phyloP scores from a whole-genome alignment of 495 filamentous ascomycete species.

The Penicillium herquei region DNA sequence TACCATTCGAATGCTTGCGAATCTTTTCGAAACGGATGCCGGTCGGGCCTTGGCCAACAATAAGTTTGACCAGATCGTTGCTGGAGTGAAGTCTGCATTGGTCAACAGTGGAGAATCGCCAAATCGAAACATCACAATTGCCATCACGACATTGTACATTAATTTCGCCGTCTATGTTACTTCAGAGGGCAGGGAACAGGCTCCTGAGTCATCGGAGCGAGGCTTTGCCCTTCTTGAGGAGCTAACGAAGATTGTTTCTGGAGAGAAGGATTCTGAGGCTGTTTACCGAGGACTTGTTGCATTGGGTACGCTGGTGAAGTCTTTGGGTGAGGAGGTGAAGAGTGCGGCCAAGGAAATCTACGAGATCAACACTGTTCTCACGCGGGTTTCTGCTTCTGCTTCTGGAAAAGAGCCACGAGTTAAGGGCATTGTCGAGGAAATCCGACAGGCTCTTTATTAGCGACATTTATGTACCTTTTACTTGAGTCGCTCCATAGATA shows the following conservation, averaged over 20 bases:
- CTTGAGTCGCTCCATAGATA: slow-evolving; percentile 13
- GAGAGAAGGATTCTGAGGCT: slow-evolving; percentile 74
- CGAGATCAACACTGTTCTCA: slow-evolving; percentile 36
- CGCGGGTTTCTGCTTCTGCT: slow-evolving; percentile 32
- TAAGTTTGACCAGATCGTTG: slow-evolving; percentile 57
- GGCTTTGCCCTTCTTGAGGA: slow-evolving; percentile 61
- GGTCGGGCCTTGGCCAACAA: slow-evolving; percentile 62
- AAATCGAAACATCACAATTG: slow-evolving; percentile 82
- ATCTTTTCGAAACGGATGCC: slow-evolving; percentile 74
- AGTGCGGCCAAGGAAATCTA: slow-evolving; percentile 51
- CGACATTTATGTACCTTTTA: slow-evolving; percentile 1
- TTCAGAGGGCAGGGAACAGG: slow-evolving; percentile 27
- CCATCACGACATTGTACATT: slow-evolving; percentile 76
- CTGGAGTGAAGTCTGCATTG: slow-evolving; percentile 45
- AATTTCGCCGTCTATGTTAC: slow-evolving; percentile 75
- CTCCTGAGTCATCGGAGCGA: slow-evolving; percentile 51
- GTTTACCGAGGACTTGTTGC: slow-evolving; percentile 81
- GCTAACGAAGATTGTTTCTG: slow-evolving; percentile 58
- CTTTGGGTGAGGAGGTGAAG: slow-evolving; percentile 45
- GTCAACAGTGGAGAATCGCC: slow-evolving; percentile 44
- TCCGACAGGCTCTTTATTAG: slow-evolving; percentile 32
- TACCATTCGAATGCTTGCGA: slow-evolving; percentile 75
- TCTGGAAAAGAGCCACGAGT: slow-evolving; percentile 49
- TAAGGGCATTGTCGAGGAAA: slow-evolving; percentile 48
- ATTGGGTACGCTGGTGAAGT: slow-evolving; percentile 65